Base-by-base conservation (phyloP, 305 asterid genomes). In the Lippia alba region DNA sequence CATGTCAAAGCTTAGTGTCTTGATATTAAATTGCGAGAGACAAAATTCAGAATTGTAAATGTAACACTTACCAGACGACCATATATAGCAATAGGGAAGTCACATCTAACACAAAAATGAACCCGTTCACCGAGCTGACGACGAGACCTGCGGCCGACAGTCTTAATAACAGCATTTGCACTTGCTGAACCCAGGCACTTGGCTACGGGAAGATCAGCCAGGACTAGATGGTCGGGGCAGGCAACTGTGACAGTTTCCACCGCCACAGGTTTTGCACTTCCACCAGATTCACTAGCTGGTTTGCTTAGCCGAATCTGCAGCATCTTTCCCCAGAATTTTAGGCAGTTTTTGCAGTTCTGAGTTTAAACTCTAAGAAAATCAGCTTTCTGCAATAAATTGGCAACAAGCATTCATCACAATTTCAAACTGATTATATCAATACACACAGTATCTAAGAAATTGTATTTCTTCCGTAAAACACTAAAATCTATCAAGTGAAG, bases 171-270 rank as follows among this genome's bases (percentile, higher is more conserved):
- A 44, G 96, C 82, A 71, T 77, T 75, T 11, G 83, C 78, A 74
- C 74, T 74, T 56, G 89, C 83, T 30, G 84, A 71, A 55, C 97
- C 97, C 50, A 94, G 81, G 73, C 91, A 76, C 84, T 94, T 89
- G 36, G 99, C 99, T 16, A 94, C 97, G 48, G 97, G 96, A 78
- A 94, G 96, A 76, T 94, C 99, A 51, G 97, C 92, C 51, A 91
- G 60, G 71, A 94, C 84, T 58, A 93, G 96, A 81, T 93, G 98
- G 77, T 87, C 97, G 8, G 96, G 98, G 73, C 97, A 94, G 2
- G 96, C 94, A 59, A 91, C 98, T 14, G 91, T 94, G 50, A 91
- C 92, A 12, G 75, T 65, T 48, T 91, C 98, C 64, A 61, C 77
- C 12, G 81, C 75, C 76, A 71, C 78, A 66, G 87, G 80, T 73